Evolutionary conservation across 257 asterid species (phyloP), one percentile per base, ranked within the genome.

Genomic region (Linaria vulgaris): DNA sequence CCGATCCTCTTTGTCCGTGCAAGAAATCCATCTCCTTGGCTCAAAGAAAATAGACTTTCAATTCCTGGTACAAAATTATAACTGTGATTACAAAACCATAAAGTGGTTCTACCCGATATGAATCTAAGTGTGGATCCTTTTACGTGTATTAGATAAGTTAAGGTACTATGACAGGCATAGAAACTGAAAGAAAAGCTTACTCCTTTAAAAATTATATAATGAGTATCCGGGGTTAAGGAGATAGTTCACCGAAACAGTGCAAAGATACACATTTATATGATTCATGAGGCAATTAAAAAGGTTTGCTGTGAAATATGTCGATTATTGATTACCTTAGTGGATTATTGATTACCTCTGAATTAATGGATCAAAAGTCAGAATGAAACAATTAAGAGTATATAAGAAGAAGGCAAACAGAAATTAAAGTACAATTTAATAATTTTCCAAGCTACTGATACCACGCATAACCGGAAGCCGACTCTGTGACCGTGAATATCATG

Each of bases 1-100:
- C 76, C 6, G 83, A 82, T 50, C 73, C 77, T 22, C 34, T 53
- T 65, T 58, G 62, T 47, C 68, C 73, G 24, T 30, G 25, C 19
- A 22, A 44, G 12, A 44, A 63, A 12, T 67, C 61, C 78, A 73
- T 73, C 44, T 62, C 64, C 63, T 53, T 38, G 43, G 11, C 58
- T 49, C 39, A 37, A 63, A 31, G 27, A 51, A 38, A 22, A 64
- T 31, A 14, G 37, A 15, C 25, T 19, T 3, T n/a, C n/a, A n/a
- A n/a, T n/a, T n/a, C n/a, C n/a, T n/a, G n/a, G n/a, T n/a, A n/a
- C n/a, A n/a, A n/a, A n/a, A n/a, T n/a, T n/a, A n/a, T n/a, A n/a
- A n/a, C n/a, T n/a, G n/a, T n/a, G n/a, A n/a, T n/a, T n/a, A n/a
- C n/a, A n/a, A n/a, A n/a, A n/a, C n/a, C n/a, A n/a, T n/a, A n/a